These are phyloP conservation scores for Colletotrichum tanaceti DNA, from an alignment of 2,329 filamentous ascomycete species.

Conservation along the genomic window DNA sequence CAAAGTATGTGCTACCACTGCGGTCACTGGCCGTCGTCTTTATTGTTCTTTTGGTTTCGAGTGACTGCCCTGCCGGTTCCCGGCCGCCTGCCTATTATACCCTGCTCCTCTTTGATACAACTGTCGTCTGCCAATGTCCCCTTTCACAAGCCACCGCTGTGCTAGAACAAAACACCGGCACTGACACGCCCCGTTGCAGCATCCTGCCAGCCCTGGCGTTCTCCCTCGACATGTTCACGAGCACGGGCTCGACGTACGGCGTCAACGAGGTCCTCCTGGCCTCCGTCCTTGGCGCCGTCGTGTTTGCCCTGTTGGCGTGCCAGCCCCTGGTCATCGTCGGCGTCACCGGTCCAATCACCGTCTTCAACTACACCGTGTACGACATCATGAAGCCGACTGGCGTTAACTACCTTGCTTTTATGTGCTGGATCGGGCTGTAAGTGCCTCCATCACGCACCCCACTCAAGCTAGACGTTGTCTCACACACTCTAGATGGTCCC, in stretches of 20 bases:
- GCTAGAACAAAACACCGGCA: constrained; percentile 3
- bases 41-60: not conserved
- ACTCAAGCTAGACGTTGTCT: constrained; percentile 3
- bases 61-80: not conserved
- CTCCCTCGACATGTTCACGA: constrained; percentile 92
- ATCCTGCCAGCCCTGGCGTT: constrained; percentile 90
- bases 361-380: constrained; percentile 95
- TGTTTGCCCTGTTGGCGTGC: constrained; percentile 82
- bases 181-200: constrained; percentile 56
- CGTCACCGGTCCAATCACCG: constrained; percentile 91
- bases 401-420: constrained; percentile 87
- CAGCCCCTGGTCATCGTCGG: constrained; percentile 93
- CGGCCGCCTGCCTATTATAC: not conserved
- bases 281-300: constrained; percentile 83
- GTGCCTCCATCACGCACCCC: constrained; percentile 44
- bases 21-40: not conserved
- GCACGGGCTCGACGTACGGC: constrained; percentile 85
- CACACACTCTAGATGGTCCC: constrained; percentile 71
- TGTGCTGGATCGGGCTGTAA: constrained; percentile 88
- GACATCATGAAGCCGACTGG: constrained; percentile 84
- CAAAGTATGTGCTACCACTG: constrained; percentile 70
- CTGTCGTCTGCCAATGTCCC: not conserved
- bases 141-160: not conserved
- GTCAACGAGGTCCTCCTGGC: constrained; percentile 92
- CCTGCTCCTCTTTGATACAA: not conserved